These are phyloP conservation scores for Recurvomyces mirabilis DNA, from an alignment of 495 filamentous ascomycete species.

Conservation along the genomic window DNA sequence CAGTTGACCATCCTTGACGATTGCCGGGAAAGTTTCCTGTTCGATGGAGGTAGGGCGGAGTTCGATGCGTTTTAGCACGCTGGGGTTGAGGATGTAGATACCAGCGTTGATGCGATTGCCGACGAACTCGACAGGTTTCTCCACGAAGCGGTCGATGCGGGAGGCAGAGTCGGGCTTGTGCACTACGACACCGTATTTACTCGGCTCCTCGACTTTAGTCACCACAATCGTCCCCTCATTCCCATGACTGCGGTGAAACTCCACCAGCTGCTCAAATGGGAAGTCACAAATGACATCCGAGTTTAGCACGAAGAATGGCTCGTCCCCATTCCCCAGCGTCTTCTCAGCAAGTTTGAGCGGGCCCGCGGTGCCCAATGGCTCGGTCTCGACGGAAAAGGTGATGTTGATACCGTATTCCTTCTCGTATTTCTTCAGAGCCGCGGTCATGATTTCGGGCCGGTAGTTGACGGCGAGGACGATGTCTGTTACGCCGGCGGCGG, in stretches of 20 bases:
- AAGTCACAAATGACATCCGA: conserved; percentile 98
- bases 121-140: conserved; percentile 98
- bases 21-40: conserved; percentile 97
- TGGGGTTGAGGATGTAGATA: conserved; percentile 96
- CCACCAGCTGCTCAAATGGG: conserved; percentile 80
- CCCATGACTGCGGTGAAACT: conserved; percentile 81
- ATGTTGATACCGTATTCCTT: conserved; percentile 84
- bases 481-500: conserved; percentile 91
- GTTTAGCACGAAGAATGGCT: conserved; percentile 98
- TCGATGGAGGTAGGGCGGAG: conserved; percentile 98
- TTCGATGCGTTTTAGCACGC: conserved; percentile 82
- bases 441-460: conserved; percentile 88
- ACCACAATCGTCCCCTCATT: conserved; percentile 97
- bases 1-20: conserved; percentile 79
- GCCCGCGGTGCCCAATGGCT: conserved; percentile 91
- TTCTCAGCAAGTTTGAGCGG: conserved; percentile 93
- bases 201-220: conserved; percentile 98
- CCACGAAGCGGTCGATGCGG: conserved; percentile 96
- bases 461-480: conserved; percentile 99
- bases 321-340: conserved; percentile 83
- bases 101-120: conserved; percentile 99
- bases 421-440: conserved; percentile 79
- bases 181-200: conserved; percentile 97
- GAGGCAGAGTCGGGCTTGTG: conserved; percentile 90
- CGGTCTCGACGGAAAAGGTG: conserved; percentile 89